Conservation (phyloP, 129 eudicot species). For the Lactuca saligna region DNA sequence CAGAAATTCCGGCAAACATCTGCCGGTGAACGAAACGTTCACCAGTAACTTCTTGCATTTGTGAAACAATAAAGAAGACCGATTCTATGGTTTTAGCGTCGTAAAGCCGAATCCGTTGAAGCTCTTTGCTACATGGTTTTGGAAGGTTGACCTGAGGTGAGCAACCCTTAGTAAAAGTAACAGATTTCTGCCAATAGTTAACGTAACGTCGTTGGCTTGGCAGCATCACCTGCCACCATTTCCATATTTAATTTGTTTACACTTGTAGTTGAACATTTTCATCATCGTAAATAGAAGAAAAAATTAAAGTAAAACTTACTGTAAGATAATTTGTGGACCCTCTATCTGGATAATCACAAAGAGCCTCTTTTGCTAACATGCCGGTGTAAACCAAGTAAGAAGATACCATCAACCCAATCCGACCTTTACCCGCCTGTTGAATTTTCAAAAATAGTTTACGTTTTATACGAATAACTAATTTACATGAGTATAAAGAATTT, state of each 20-base stretch:
- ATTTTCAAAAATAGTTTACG: too few relatives aligned
- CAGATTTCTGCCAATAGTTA: constrained; percentile 62
- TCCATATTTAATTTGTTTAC: background rate
- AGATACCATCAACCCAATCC: constrained; percentile 75
- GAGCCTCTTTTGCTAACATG: constrained; percentile 66
- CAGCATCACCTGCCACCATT: constrained; percentile 58
- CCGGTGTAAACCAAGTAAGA: constrained; percentile 61
- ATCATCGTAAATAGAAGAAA: too few relatives aligned
- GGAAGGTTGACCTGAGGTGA: constrained; percentile 52
- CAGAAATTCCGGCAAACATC: constrained; percentile 53
- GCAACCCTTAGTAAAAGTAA: constrained; percentile 30
- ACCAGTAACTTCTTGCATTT: constrained; percentile 52
- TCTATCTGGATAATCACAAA: constrained; percentile 70
- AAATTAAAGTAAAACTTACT: constrained; percentile 34
- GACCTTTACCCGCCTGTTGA: constrained; percentile 80
- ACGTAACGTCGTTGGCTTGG: constrained; percentile 84
- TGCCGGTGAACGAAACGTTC: constrained; percentile 40
- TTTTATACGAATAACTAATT: too few relatives aligned
- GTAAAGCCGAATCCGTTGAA: constrained; percentile 52
- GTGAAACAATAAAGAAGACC: constrained; percentile 53
- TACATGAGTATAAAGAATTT: too few relatives aligned
- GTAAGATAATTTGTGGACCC: constrained; percentile 64
- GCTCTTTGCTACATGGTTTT: constrained; percentile 45
- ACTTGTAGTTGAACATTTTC: too few relatives aligned
- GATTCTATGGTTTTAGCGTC: constrained; percentile 52